Conservation (phyloP, 768 basidiomycete species). For the Termitomyces sp. region DNA sequence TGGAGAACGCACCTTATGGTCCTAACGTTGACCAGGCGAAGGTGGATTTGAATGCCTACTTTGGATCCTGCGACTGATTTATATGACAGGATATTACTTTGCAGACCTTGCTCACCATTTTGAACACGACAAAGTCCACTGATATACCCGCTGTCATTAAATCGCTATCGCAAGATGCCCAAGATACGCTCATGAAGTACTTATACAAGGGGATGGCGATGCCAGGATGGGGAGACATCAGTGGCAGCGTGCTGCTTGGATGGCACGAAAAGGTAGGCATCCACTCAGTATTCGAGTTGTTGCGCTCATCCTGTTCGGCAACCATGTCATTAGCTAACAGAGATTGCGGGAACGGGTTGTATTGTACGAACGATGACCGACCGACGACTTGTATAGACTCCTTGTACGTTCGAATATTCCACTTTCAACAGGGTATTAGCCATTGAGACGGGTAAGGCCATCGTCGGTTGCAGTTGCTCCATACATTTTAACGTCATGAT, state of each 20-base stretch:
- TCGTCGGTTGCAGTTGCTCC: not conserved
- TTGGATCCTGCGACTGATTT: not conserved
- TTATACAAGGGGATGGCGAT: slow-evolving; percentile 94
- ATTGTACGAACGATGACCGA: slow-evolving; percentile 82
- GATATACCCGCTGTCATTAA: slow-evolving; percentile 80
- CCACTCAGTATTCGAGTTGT: slow-evolving; percentile 12
- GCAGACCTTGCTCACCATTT: slow-evolving; percentile 76
- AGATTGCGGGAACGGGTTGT: slow-evolving; percentile 90
- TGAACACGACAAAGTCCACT: slow-evolving; percentile 89
- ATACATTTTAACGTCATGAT: not conserved
- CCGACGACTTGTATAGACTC: slow-evolving; percentile 42
- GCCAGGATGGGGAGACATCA: slow-evolving; percentile 57
- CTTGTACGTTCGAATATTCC: not conserved
- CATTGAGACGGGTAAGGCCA: not conserved
- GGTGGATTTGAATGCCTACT: slow-evolving; percentile 35
- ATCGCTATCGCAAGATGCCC: slow-evolving; percentile 62
- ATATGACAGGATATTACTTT: slow-evolving; percentile 64
- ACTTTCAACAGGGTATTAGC: not conserved
- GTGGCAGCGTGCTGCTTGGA: slow-evolving; percentile 59
- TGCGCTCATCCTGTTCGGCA: not conserved
- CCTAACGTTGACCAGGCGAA: slow-evolving; percentile 86
- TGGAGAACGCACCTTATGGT: slow-evolving; percentile 87
- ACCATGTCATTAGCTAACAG: slow-evolving; percentile 62
- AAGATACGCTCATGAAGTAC: slow-evolving; percentile 96
- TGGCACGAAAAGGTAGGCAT: slow-evolving; percentile 92